Conservation (phyloP, 179 eudicot genomes). For the Beta lomatogona region DNA sequence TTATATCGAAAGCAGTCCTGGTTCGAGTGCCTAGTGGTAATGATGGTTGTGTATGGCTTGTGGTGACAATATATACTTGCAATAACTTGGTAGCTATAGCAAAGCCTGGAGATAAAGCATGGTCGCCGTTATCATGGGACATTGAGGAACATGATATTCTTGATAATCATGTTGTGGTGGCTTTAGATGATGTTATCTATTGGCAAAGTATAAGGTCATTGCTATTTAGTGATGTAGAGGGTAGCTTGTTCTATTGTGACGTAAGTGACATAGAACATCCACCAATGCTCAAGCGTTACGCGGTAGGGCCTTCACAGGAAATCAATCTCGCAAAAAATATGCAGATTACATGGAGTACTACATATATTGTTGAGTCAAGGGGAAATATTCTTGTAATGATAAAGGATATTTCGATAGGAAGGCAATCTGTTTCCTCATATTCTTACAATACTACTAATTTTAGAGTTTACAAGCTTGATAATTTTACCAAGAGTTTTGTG, state of each 20-base stretch:
- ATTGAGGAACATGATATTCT: too few species aligned
- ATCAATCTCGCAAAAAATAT: too few species aligned
- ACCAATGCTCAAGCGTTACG: background rate
- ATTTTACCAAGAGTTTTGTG: background rate
- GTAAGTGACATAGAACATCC: background rate
- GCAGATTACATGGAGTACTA: background rate
- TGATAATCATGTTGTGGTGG: too few species aligned
- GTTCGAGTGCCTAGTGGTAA: background rate
- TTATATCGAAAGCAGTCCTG: constrained; percentile 1
- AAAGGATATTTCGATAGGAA: background rate
- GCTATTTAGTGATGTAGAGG: background rate
- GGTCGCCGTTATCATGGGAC: background rate
- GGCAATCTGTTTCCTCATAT: too few species aligned
- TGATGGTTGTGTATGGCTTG: background rate
- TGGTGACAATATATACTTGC: background rate
- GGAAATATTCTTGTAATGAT: background rate
- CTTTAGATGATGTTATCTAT: constrained; percentile 12
- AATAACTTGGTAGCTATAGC: background rate
- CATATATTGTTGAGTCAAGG: background rate
- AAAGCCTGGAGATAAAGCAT: constrained; percentile 3
- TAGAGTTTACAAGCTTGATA: background rate
- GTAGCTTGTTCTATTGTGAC: background rate
- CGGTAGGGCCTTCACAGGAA: too few species aligned
- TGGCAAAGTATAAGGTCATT: background rate
- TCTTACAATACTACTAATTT: background rate